Base-by-base conservation (phyloP, 495 filamentous ascomycete species). In the Melanomma pulvis-pyrius region DNA sequence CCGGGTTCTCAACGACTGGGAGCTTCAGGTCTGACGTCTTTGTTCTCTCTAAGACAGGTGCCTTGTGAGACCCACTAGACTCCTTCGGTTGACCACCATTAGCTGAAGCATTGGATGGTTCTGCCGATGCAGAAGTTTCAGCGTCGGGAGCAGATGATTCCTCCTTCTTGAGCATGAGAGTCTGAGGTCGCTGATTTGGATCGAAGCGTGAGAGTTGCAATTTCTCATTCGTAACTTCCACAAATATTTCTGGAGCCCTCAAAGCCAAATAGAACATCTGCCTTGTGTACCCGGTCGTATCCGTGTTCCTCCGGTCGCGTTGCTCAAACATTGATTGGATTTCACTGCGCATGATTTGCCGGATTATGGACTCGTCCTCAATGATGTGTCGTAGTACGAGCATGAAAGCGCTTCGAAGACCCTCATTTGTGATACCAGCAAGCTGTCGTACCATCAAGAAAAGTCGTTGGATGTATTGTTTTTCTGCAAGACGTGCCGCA, bases 371-470 rank as follows among this genome's bases (percentile, higher is more conserved):
- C 57, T 94, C 92, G 70, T 99, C 96, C 77, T 99, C 94, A 41
- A 97, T 84, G 17, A 98, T 89, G 73, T 99, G 94, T 24, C 96
- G 87, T 51, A 99, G 80, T 50, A 98, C 87, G 24, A 96, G 79
- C 85, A 98, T 89, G 59, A 98, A 87, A 9, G 88, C 84, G 68
- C 88, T 88, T 70, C 90, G 91, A 5, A 98, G 82, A 53, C 88
- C 87, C 24, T 88, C 81, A 59, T 90, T 90, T 22, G 87, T 88
- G 26, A 85, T 82, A 26, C 88, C 90, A 24, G 91, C 89, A 46
- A 97, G 84, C 71, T 97, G 93, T 74, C 92, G 93, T 44, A 96
- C 85, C 90, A 97, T 96, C 19, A 96, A 84, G 75, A 99, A 98
- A 17, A 99, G 80, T 21, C 90, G 85, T 72, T 93, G 90, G 57